Percentiles rank a stretch among this genome's conserved stretches.
phyloP scores from a whole-genome alignment of 208 protist species.

The Acanthamoeba royreba region DNA sequence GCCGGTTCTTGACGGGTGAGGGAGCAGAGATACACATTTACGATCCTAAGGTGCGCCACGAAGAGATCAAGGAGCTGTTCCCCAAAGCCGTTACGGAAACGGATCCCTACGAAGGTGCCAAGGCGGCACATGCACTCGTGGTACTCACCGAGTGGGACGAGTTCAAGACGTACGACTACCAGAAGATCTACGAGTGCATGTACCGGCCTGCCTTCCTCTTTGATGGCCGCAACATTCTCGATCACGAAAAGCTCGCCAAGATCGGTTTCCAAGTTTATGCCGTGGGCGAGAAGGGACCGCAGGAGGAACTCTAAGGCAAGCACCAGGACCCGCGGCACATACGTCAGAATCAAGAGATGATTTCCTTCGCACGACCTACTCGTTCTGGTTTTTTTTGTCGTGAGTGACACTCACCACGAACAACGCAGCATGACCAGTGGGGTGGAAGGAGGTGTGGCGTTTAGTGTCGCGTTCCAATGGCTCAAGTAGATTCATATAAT shows the following conservation, averaged over 20 bases:
- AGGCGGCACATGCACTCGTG: conserved; percentile 87
- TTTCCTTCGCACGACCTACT: no score
- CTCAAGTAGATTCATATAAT: neutral
- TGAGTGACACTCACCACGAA: no score
- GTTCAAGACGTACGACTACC: conserved; percentile 80
- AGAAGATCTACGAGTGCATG: conserved; percentile 88
- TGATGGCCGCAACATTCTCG: conserved; percentile 90
- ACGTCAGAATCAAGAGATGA: no score
- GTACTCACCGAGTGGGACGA: conserved; percentile 97
- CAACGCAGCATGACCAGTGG: no score
- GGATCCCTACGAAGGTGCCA: conserved; percentile 81
- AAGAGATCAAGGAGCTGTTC: conserved; percentile 66
- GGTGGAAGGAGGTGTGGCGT: no score
- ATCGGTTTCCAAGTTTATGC: conserved; percentile 90
- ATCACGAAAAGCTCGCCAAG: conserved; percentile 74
- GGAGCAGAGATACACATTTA: conserved; percentile 90
- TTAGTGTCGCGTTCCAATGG: no score
- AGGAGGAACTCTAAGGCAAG: neutral
- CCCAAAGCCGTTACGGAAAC: neutral
- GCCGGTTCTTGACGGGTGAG: conserved; percentile 86
- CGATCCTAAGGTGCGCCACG: conserved; percentile 91
- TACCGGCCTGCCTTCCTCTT: conserved; percentile 94
- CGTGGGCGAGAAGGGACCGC: conserved; percentile 78
- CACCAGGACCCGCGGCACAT: no score
- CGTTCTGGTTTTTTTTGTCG: no score